A percentile compares a stretch with the other conserved stretches of the same genome.
Evolutionary conservation across 2,329 filamentous ascomycete genomes (phyloP).

Genomic region (Daldinia eschscholtzii): DNA sequence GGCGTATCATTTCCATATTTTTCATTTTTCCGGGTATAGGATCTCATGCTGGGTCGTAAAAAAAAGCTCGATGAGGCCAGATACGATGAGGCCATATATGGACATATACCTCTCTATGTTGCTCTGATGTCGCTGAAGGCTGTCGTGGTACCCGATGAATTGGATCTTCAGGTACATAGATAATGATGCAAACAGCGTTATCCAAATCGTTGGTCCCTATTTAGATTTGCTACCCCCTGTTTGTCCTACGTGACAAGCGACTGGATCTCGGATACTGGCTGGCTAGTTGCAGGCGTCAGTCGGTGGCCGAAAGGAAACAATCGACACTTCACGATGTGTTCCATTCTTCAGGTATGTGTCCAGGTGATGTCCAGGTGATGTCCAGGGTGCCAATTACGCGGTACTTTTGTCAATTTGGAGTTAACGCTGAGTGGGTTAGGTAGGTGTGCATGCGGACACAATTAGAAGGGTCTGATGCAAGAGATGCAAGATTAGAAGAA

Average conservation of each 20-base stretch:
- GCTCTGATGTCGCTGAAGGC: constrained; percentile 45
- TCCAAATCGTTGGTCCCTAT: constrained; percentile 45
- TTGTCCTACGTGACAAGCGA: constrained; percentile 44
- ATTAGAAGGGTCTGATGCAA: constrained; percentile 22
- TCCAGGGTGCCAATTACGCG: background rate
- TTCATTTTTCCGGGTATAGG: constrained; percentile 24
- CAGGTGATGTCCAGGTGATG: constrained; percentile 1
- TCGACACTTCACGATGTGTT: constrained; percentile 19
- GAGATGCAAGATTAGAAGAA: constrained; percentile 15
- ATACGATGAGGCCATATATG: constrained; percentile 26
- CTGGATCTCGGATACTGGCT: constrained; percentile 38
- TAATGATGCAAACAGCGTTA: constrained; percentile 49
- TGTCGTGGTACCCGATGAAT: constrained; percentile 49
- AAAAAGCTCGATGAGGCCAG: constrained; percentile 28
- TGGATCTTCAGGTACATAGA: constrained; percentile 44
- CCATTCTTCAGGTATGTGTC: background rate
- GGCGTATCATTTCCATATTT: constrained; percentile 47
- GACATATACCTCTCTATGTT: background rate
- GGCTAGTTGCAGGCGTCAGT: constrained; percentile 38
- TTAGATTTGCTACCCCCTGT: constrained; percentile 43
- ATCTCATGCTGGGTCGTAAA: constrained; percentile 39
- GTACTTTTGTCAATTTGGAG: constrained; percentile 16
- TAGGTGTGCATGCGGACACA: constrained; percentile 26
- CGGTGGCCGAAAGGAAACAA: constrained; percentile 28
- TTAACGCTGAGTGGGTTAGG: constrained; percentile 18